Base-by-base conservation (phyloP, 2,329 filamentous ascomycete species). In the Fusarium nisikadoi region DNA sequence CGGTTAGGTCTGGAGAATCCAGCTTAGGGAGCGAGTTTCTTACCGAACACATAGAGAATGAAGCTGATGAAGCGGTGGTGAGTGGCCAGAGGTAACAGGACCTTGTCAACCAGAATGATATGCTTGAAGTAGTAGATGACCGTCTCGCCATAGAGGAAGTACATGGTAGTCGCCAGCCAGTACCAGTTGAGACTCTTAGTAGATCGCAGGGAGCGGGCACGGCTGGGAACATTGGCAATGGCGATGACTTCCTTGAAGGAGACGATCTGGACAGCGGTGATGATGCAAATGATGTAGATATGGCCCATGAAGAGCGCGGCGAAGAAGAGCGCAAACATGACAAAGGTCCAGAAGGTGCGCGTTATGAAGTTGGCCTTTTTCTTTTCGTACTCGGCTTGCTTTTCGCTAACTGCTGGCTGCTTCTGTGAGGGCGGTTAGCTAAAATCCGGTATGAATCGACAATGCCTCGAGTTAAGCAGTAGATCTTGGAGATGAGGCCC, bases 81-180 rank as follows among this genome's bases (percentile, higher is more conserved):
- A 20, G 95, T 98, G 60, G 96, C 95, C 80, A 99, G 91, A 13
- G 96, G 96, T 64, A 98, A 86, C 69, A 99, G 86, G 49, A 98
- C 93, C 82, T 93, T 94, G 83, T 99, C 96, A 49, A 99, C 95
- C 65, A 99, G 86, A 46, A 99, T 91, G 75, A 99, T 95, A 81
- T 99, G 96, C 88, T 99, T 99, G 85, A 99, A 99, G 84, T 99
- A 99, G 86, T 99, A 99, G 79, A 99, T 97, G 79, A 99, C 95
- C 78, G 94, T 98, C 84, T 99, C 96, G 79, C 96, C 96, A 80
- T 99, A 99, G 55, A 99, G 87, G 77, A 97, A 99, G 86, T 99
- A 99, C 95, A 99, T 98, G 75, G 95, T 97, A 31, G 93, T 94
- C n/a, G 94, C 96, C 59, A 99, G 88, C 86, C 97, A 99, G 83